Conservation (phyloP, 306 rosid species). For the Medicago ruthenica region DNA sequence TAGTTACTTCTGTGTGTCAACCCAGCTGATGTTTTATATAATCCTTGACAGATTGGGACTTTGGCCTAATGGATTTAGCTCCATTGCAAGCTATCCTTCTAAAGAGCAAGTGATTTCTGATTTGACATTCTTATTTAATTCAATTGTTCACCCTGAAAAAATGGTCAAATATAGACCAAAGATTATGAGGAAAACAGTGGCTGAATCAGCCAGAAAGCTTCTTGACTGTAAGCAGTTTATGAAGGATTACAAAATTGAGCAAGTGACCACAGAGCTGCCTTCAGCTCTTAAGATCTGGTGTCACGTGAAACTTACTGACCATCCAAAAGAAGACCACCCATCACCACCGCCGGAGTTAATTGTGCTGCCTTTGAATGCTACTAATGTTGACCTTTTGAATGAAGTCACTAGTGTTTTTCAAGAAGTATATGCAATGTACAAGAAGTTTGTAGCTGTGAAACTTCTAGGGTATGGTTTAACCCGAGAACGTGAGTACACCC, state of each 20-base stretch:
- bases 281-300: conserved; percentile 61
- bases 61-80: conserved; percentile 35
- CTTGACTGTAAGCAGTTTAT: conserved; percentile 80
- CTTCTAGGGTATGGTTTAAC: conserved; percentile 55
- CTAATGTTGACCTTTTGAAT: conserved; percentile 56
- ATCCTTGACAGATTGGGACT: conserved; percentile 56
- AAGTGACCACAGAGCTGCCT: conserved; percentile 16
- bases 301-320: conserved; percentile 65
- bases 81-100: conserved; percentile 47
- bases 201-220: conserved; percentile 69
- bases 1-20: neutral
- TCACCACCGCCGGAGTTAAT: conserved; percentile 67
- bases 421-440: conserved; percentile 75
- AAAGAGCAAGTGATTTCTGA: conserved; percentile 57
- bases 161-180: conserved; percentile 47
- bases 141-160: conserved; percentile 66
- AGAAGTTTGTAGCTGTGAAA: conserved; percentile 64
- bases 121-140: conserved; percentile 54
- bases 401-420: conserved; percentile 60
- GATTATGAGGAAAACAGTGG: conserved; percentile 44
- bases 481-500: conserved; percentile 47
- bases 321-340: conserved; percentile 55
- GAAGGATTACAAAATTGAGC: conserved; percentile 58
- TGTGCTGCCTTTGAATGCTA: conserved; percentile 63
- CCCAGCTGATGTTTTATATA: conserved; percentile 6